Evolutionary conservation across 345 rosid genomes (phyloP).

Genomic region (Populus simonii): DNA sequence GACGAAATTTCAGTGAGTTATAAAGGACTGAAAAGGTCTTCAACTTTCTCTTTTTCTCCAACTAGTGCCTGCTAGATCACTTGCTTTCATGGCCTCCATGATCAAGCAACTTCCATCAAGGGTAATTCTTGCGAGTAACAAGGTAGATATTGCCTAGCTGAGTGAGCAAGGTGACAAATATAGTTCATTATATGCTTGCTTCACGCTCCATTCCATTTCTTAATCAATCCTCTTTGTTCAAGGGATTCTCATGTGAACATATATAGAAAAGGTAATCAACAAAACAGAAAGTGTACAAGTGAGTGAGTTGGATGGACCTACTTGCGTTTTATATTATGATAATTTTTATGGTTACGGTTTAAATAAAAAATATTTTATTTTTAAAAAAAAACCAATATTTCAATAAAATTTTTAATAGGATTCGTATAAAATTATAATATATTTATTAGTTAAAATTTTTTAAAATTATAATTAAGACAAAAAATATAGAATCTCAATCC

Average conservation of each 20-base stretch:
- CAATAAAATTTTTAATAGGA: too few relatives aligned
- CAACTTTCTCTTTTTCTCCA: not conserved
- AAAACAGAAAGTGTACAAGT: not conserved
- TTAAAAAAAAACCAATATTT: too few relatives aligned
- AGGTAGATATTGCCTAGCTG: not conserved
- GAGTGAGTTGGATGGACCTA: not conserved
- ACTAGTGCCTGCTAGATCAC: conserved; percentile 4
- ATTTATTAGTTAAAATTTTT: too few relatives aligned
- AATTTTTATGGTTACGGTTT: too few relatives aligned
- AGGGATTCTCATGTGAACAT: not conserved
- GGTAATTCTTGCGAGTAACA: not conserved
- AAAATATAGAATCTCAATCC: too few relatives aligned
- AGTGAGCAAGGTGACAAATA: not conserved
- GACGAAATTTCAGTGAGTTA: conserved; percentile 11
- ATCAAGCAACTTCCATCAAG: not conserved
- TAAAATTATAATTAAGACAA: too few relatives aligned
- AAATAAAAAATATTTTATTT: too few relatives aligned
- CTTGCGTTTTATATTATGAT: too few relatives aligned
- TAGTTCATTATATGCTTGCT: not conserved
- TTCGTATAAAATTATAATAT: too few relatives aligned
- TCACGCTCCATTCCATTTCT: not conserved
- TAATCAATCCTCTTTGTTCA: fast-evolving
- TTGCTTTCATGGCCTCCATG: conserved; percentile 10
- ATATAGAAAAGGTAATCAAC: not conserved
- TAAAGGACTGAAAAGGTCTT: not conserved